A percentile compares a stretch with the other conserved stretches of the same genome.
Evolutionary conservation across 768 basidiomycete species (phyloP).

Genomic region (Botryobasidium botryosum): DNA sequence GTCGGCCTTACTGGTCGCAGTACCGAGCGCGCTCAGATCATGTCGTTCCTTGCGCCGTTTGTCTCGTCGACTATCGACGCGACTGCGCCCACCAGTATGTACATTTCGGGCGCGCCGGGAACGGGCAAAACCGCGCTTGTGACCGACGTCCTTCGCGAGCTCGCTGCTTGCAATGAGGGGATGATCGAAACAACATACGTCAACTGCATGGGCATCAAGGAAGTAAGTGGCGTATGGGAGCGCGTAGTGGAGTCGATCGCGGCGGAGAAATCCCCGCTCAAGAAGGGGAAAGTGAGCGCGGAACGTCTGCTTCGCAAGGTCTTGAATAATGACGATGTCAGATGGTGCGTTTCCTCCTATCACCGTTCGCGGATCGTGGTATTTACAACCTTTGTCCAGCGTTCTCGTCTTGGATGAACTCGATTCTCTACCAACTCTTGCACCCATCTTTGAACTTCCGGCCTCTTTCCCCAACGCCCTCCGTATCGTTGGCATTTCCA

Average conservation of each 20-base stretch:
- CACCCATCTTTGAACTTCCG: constrained; percentile 9
- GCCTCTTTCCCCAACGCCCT: constrained; percentile 1
- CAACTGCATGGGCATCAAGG: constrained; percentile 12
- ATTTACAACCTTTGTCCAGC: constrained; percentile 2
- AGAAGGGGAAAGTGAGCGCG: constrained; percentile 5
- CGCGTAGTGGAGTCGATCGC: constrained; percentile 9
- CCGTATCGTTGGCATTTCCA: constrained; percentile 12
- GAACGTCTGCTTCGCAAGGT: background rate
- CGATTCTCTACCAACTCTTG: constrained; percentile 6
- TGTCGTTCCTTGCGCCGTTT: background rate
- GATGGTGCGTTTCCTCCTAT: constrained; percentile 5
- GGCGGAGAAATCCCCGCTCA: constrained; percentile 4
- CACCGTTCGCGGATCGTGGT: background rate
- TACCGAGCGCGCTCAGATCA: background rate
- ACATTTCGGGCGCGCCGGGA: constrained; percentile 10
- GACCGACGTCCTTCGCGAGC: constrained; percentile 9
- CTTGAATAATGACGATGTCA: constrained; percentile 7
- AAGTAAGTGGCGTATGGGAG: constrained; percentile 8
- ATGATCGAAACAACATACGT: constrained; percentile 1
- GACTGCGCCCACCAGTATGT: background rate
- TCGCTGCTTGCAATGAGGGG: background rate
- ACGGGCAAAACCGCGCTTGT: constrained; percentile 12
- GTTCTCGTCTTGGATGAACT: constrained; percentile 12
- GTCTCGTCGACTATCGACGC: background rate
- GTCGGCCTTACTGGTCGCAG: background rate